phyloP scores from a whole-genome alignment of 2,329 filamentous ascomycete genomes.

The Ophiostoma montium region DNA sequence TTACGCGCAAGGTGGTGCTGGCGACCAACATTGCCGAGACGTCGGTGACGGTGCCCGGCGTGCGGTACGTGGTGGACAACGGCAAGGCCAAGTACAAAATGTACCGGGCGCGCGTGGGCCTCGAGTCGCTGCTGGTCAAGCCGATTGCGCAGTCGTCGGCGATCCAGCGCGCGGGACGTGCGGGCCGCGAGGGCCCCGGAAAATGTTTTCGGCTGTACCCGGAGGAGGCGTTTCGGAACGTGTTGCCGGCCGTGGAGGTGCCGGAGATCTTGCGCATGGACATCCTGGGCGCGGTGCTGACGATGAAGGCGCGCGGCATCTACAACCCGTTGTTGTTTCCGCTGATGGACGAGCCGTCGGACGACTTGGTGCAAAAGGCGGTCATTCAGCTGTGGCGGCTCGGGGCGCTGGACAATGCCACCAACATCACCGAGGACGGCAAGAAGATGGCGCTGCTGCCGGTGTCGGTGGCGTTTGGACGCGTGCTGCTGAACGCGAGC shows the following conservation, averaged over 20 bases:
- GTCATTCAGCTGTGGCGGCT: constrained; percentile 68
- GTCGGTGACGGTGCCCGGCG: constrained; percentile 87
- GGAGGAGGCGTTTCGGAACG: constrained; percentile 52
- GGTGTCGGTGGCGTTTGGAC: constrained; percentile 64
- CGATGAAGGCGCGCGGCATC: constrained; percentile 85
- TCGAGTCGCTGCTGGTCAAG: constrained; percentile 82
- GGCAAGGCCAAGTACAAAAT: constrained; percentile 93
- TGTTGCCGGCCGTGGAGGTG: constrained; percentile 55
- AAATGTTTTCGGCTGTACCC: constrained; percentile 88
- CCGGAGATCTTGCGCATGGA: constrained; percentile 90
- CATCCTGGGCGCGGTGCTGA: constrained; percentile 70
- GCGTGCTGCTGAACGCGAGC: constrained; percentile 69
- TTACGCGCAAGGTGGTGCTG: constrained; percentile 76
- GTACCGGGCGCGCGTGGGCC: constrained; percentile 67
- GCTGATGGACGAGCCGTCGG: constrained; percentile 66
- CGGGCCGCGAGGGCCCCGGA: constrained; percentile 80
- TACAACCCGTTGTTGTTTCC: constrained; percentile 72
- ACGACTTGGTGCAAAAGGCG: constrained; percentile 68
- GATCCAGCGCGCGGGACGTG: constrained; percentile 80
- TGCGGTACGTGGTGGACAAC: constrained; percentile 80
- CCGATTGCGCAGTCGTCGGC: constrained; percentile 89
- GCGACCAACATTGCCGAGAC: constrained; percentile 98
- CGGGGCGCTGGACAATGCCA: constrained; percentile 57
- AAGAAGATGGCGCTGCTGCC: constrained; percentile 70
- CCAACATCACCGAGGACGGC: constrained; percentile 60